Percentiles rank a stretch among this genome's conserved stretches.
phyloP scores from a whole-genome alignment of 2,329 filamentous ascomycete species.

The Penicillium hesseltinei region DNA sequence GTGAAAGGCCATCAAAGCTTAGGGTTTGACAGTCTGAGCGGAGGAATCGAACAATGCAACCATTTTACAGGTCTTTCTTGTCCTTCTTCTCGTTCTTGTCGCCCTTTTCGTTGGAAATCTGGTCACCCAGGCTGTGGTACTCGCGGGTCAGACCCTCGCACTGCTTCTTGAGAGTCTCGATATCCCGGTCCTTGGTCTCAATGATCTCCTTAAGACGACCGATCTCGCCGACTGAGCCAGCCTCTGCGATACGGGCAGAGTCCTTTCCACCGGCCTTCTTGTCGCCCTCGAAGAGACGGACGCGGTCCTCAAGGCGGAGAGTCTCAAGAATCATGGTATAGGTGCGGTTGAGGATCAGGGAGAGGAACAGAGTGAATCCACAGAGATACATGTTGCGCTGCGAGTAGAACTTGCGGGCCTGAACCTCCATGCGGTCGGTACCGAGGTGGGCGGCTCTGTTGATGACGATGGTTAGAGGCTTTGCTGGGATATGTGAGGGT shows the following conservation, averaged over 20 bases:
- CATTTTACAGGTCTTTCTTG: conserved; percentile 56
- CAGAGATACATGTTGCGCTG: conserved; percentile 99
- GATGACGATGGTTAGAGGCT: conserved; percentile 21
- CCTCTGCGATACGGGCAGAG: conserved; percentile 67
- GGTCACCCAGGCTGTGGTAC: conserved; percentile 82
- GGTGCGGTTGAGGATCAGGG: conserved; percentile 94
- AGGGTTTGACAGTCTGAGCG: not conserved
- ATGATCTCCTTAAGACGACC: conserved; percentile 73
- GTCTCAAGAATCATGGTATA: conserved; percentile 96
- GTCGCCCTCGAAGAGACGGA: conserved; percentile 77
- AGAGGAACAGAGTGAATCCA: conserved; percentile 98
- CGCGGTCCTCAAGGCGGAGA: conserved; percentile 86
- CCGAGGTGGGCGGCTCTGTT: conserved; percentile 71
- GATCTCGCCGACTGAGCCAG: conserved; percentile 69
- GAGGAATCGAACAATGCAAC: not conserved
- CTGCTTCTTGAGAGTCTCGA: conserved; percentile 91
- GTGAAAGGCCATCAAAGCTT: not conserved
- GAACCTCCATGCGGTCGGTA: conserved; percentile 94
- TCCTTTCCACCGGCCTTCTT: conserved; percentile 62
- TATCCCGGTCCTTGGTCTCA: conserved; percentile 73
- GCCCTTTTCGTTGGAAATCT: conserved; percentile 59
- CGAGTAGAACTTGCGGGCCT: conserved; percentile 99
- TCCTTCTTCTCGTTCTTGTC: conserved; percentile 54
- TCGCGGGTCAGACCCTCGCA: conserved; percentile 76
- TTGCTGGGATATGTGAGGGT: conserved; percentile 9